phyloP scores from a whole-genome alignment of 2,329 filamentous ascomycete species.

The Aureobasidium uvarum region DNA sequence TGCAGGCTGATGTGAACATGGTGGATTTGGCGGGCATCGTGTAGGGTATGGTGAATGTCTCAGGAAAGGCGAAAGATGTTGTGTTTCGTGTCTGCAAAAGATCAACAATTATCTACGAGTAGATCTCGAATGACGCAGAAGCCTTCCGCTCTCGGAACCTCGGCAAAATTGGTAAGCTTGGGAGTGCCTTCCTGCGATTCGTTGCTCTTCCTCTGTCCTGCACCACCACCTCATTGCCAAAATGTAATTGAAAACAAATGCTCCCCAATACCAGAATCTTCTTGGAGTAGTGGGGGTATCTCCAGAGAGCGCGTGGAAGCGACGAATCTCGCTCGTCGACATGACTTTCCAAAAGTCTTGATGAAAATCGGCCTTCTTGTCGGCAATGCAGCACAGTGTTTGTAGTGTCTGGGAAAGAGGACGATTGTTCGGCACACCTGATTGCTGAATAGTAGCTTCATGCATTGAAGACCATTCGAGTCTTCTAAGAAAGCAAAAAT shows the following conservation, averaged over 20 bases:
- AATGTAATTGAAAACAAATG: not conserved
- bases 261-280: not conserved
- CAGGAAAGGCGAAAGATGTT: not conserved
- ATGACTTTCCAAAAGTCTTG: not conserved
- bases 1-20: constrained; percentile 21
- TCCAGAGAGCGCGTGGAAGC: not conserved
- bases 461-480: not conserved
- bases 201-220: not conserved
- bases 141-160: constrained; percentile 15
- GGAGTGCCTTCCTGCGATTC: not conserved
- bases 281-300: not conserved
- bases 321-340: not conserved
- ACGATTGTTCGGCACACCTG: not conserved
- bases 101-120: constrained; percentile 5
- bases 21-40: constrained; percentile 11
- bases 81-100: constrained; percentile 1
- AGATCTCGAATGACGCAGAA: constrained; percentile 18
- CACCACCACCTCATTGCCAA: not conserved
- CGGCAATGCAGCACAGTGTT: not conserved
- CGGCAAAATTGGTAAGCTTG: constrained; percentile 21
- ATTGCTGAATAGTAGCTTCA: not conserved
- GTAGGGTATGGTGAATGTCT: not conserved
- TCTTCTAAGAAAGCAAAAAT: not conserved
- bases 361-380: not conserved
- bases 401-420: not conserved